Evolutionary conservation across 2,329 filamentous ascomycete species (phyloP).

Genomic region (Colletotrichum musicola): DNA sequence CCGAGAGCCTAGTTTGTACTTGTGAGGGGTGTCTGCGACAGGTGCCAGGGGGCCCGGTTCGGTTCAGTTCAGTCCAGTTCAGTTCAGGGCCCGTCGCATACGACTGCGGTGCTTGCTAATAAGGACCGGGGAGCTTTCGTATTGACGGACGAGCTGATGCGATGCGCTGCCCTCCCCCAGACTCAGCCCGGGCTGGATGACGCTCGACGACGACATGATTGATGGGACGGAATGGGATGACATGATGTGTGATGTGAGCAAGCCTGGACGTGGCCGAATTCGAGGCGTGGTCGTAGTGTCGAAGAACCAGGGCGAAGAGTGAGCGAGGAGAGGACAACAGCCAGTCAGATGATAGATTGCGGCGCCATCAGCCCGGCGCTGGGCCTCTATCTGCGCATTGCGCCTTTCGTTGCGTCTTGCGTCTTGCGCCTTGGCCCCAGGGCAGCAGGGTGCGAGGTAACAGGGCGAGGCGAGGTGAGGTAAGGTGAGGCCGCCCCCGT

Average conservation of each 20-base stretch:
- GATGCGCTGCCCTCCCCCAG: not conserved
- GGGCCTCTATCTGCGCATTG: not conserved
- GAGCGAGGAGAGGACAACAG: constrained; percentile 5
- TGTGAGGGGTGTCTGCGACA: constrained; percentile 27
- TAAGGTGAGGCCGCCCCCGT: not conserved
- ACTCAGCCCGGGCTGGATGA: not conserved
- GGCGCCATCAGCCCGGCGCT: constrained; percentile 22
- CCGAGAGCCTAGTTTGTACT: constrained; percentile 30
- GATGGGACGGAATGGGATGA: constrained; percentile 4
- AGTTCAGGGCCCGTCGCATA: constrained; percentile 29
- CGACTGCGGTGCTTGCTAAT: constrained; percentile 16
- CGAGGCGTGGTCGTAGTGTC: not conserved
- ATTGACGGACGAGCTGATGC: not conserved
- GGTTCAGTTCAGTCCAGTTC: not conserved
- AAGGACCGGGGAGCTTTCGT: constrained; percentile 26
- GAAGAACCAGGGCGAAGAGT: constrained; percentile 10
- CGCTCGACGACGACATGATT: constrained; percentile 1
- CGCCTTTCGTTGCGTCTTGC: not conserved
- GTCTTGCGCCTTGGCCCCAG: constrained; percentile 12
- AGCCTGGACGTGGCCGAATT: constrained; percentile 14
- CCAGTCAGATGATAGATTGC: constrained; percentile 23
- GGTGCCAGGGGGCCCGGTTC: constrained; percentile 22
- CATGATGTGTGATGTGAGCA: constrained; percentile 19
- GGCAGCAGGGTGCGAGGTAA: not conserved
- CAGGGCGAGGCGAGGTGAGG: too few relatives aligned